A percentile compares a stretch with the other conserved stretches of the same genome.
Conservation (phyloP, 345 rosid genomes). For the Heritiera fomes region DNA sequence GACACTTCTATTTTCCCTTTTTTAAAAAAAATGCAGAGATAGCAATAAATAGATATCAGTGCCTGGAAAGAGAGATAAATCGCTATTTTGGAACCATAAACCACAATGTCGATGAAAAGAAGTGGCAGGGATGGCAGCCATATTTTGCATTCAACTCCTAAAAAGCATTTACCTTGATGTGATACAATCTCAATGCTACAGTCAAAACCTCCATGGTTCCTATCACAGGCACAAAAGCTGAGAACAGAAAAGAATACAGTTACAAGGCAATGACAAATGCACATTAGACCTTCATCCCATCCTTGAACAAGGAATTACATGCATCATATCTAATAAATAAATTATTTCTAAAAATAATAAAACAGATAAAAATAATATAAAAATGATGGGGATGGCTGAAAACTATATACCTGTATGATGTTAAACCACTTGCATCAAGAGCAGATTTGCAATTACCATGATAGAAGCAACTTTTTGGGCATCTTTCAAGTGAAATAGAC, state of each 20-base stretch:
- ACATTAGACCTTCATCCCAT: conserved; percentile 6
- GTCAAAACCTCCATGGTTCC: conserved; percentile 95
- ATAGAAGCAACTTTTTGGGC: conserved; percentile 81
- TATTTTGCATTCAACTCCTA: background rate
- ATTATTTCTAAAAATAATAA: background rate
- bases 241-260: conserved; percentile 32
- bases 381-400: conserved; percentile 11
- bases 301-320: conserved; percentile 12
- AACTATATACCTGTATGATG: conserved; percentile 67
- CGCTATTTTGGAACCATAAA: background rate
- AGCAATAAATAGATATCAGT: background rate
- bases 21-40: too few relatives aligned
- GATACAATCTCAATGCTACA: conserved; percentile 83
- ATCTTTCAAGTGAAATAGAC: conserved; percentile 87
- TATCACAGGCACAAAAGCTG: conserved; percentile 91
- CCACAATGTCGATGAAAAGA: background rate
- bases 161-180: conserved; percentile 50
- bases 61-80: background rate
- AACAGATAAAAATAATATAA: background rate
- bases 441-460: conserved; percentile 74
- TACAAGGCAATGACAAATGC: conserved; percentile 15
- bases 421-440: conserved; percentile 89
- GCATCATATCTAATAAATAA: conserved; percentile 3
- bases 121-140: background rate
- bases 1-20: too few relatives aligned